Percentiles rank a stretch among this genome's conserved stretches.
Conservation (phyloP, 2,329 filamentous ascomycete species). For the Penicillium sp. region DNA sequence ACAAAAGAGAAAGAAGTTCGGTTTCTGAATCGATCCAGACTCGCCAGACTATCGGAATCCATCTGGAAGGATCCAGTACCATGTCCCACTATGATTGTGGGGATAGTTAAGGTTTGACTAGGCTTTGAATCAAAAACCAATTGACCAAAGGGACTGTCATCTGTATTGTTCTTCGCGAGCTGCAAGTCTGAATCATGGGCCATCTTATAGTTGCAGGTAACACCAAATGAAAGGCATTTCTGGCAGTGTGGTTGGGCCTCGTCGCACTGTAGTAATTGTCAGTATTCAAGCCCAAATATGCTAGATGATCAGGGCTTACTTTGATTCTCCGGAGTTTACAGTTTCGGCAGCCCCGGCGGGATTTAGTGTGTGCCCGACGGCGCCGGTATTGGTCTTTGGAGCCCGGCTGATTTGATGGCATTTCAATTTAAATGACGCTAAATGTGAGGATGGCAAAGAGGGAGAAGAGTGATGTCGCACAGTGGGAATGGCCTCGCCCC, state of each 20-base stretch:
- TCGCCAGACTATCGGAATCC: slow-evolving; percentile 2
- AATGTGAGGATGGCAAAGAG: neutral
- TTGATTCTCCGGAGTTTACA: slow-evolving; percentile 39
- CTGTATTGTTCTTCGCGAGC: slow-evolving; percentile 35
- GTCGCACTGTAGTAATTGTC: slow-evolving; percentile 46
- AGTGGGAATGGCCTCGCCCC: neutral
- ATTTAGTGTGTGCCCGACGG: slow-evolving; percentile 50
- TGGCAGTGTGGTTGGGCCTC: slow-evolving; percentile 52
- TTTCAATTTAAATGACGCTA: neutral
- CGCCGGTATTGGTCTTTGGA: neutral
- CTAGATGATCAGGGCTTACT: slow-evolving; percentile 4
- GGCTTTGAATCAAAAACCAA: slow-evolving; percentile 2
- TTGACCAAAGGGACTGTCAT: slow-evolving; percentile 1
- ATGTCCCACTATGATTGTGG: slow-evolving; percentile 4
- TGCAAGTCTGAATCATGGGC: slow-evolving; percentile 46
- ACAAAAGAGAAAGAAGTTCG: slow-evolving; percentile 11
- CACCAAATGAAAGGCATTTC: slow-evolving; percentile 49
- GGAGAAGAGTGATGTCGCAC: neutral
- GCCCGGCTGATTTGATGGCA: neutral
- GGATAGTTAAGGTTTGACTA: neutral
- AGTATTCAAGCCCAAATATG: slow-evolving; percentile 19
- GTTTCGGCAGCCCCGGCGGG: slow-evolving; percentile 55
- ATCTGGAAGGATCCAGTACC: slow-evolving; percentile 12
- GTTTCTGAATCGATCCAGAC: slow-evolving; percentile 9
- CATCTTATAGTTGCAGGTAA: slow-evolving; percentile 25